Evolutionary conservation across 371 early-diverging fungal species (phyloP), one percentile per base, ranked within the genome.

Genomic region (Nematocida homosporus): DNA sequence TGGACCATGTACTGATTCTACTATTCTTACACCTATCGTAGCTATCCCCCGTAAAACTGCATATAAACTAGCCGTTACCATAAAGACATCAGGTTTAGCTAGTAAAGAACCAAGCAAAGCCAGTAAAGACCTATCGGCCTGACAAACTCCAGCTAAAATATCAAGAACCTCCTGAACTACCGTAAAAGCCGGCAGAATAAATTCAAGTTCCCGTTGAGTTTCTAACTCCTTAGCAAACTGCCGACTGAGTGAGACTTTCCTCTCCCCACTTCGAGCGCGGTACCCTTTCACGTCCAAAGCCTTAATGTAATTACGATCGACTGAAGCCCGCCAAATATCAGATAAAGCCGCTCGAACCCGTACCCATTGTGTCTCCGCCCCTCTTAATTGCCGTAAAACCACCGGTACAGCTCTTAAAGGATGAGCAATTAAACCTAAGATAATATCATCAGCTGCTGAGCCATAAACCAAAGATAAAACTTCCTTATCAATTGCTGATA

Each of bases 281-380:
- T 89, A 86, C 2, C 93, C 91, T 81, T 91, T 91, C 79, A 93
- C 90, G 83, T 98, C 99, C 48, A 97, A 85, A 0, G 97, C 89
- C 77, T 92, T 91, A 82, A 92, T 92, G 86, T 89, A 94, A 87
- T 94, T 95, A 80, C 90, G 91, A 54, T 88, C 86, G 52, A 93
- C 92, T 50, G 88, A 82, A 68, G 94, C 93, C 38, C 93, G 87
- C 99, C 99, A 98, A 2, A 93, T 86, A 81, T 92, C 93, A 82
- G 90, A 89, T 88, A 89, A 91, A 66, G 91, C 90, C 59, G 91
- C 88, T 87, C 92, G 57, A 18, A 86, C 54, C 86, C 82, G 37
- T 87, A 85, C 78, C 91, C 95, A 94, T 82, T 95, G 94, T 79
- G 93, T 93, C 80, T 95, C 94, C 81, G 95, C 94, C 79, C 92